phyloP scores from a whole-genome alignment of 2,329 filamentous ascomycete species.

The Stemphylium vesicarium region DNA sequence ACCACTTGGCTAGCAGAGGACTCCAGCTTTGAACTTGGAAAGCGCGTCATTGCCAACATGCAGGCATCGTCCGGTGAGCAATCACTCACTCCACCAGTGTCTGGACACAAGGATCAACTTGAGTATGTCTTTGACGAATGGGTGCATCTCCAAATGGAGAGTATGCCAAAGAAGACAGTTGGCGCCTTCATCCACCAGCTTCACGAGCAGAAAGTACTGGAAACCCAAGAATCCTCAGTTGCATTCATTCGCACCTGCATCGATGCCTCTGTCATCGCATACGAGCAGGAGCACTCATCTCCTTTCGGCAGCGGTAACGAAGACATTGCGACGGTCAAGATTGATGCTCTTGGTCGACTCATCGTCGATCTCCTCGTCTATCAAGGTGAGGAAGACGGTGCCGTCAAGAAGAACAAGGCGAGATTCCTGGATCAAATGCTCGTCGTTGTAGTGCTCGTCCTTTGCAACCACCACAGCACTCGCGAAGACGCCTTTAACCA shows the following conservation, averaged over 20 bases:
- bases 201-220: slow-evolving; percentile 74
- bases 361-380: slow-evolving; percentile 77
- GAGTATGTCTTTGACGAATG: slow-evolving; percentile 97
- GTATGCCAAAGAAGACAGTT: slow-evolving; percentile 73
- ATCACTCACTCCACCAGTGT: slow-evolving; percentile 61
- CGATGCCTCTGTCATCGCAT: slow-evolving; percentile 78
- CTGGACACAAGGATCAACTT: slow-evolving; percentile 77
- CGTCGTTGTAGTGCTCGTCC: slow-evolving; percentile 76
- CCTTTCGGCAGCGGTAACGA: slow-evolving; percentile 63
- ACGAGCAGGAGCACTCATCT: slow-evolving; percentile 71
- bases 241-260: slow-evolving; percentile 81
- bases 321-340: slow-evolving; percentile 66
- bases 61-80: slow-evolving; percentile 63
- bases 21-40: slow-evolving; percentile 67
- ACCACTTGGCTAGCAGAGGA: slow-evolving; percentile 83
- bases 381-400: slow-evolving; percentile 65
- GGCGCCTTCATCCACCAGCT: slow-evolving; percentile 84
- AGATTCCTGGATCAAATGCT: slow-evolving; percentile 79
- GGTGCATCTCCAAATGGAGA: slow-evolving; percentile 81
- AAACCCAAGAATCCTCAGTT: slow-evolving; percentile 75
- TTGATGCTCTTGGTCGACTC: slow-evolving; percentile 84
- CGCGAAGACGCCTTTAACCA: slow-evolving; percentile 83
- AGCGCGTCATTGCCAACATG: slow-evolving; percentile 73
- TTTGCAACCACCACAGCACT: slow-evolving; percentile 84
- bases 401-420: slow-evolving; percentile 67